Evolutionary conservation across 1,284 basidiomycete species (phyloP).

Genomic region (Inonotus hispidus): DNA sequence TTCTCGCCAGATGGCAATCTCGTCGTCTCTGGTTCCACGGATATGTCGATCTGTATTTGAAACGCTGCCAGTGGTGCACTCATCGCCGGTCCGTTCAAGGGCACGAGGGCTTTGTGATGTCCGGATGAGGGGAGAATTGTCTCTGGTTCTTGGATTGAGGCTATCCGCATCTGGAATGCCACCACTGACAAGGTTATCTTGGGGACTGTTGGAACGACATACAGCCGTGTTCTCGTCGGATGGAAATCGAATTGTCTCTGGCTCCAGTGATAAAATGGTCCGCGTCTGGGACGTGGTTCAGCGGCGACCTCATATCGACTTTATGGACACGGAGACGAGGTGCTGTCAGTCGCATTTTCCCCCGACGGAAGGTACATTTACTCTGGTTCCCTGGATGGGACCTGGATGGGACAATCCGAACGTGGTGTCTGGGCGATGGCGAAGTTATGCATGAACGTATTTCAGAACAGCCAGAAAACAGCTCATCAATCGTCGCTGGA

Average conservation of each 20-base stretch:
- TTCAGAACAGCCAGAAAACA: not conserved
- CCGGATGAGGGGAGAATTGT: not conserved
- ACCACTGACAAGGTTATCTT: not conserved
- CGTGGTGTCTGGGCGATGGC: constrained; percentile 20
- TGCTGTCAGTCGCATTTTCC: constrained; percentile 72
- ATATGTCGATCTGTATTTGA: not conserved
- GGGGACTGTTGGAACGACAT: not conserved
- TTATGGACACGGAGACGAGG: not conserved
- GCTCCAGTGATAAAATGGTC: not conserved
- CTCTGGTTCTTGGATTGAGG: not conserved
- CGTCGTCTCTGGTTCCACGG: not conserved
- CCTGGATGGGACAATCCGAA: constrained; percentile 12
- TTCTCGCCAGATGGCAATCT: not conserved
- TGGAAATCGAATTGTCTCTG: not conserved
- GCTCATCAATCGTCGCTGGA: too few relatives aligned
- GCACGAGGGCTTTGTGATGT: not conserved
- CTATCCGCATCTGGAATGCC: not conserved
- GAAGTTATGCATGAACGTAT: not conserved
- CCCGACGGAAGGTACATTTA: constrained; percentile 15
- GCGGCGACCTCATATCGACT: not conserved
- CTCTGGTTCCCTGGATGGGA: constrained; percentile 15
- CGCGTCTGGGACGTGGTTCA: constrained; percentile 9
- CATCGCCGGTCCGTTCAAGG: not conserved
- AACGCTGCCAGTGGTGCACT: not conserved
- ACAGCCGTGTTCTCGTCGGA: not conserved